phyloP scores from a whole-genome alignment of 2,329 filamentous ascomycete species.

The Trichoderma guizhouense region DNA sequence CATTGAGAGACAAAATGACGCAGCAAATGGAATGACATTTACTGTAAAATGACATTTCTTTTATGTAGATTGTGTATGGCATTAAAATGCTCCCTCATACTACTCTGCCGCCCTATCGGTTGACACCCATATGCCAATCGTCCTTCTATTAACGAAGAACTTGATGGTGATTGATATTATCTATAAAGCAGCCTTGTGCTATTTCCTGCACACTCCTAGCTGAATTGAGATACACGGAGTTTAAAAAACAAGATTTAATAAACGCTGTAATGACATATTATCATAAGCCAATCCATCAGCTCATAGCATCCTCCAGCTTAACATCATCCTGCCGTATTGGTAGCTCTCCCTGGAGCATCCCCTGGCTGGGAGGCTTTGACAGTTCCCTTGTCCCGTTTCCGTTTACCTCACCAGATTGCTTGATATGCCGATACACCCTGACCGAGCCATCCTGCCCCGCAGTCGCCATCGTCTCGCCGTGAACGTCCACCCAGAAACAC shows the following conservation, averaged over 20 bases:
- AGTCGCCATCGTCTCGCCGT: conserved; percentile 55
- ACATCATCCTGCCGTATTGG: conserved; percentile 39
- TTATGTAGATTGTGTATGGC: no score
- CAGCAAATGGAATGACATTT: no score
- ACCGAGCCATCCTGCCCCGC: conserved; percentile 54
- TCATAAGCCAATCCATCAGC: background rate
- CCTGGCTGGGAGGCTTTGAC: conserved; percentile 42
- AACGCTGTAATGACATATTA: no score
- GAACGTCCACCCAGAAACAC: conserved; percentile 64
- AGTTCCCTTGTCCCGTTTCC: conserved; percentile 3
- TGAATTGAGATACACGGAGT: background rate
- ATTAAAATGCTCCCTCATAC: background rate
- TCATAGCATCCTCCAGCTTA: conserved; percentile 34
- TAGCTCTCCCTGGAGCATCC: conserved; percentile 55
- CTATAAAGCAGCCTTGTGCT: background rate
- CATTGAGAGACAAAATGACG: background rate
- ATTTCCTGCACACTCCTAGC: background rate
- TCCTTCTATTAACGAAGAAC: background rate
- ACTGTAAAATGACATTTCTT: background rate
- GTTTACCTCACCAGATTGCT: conserved; percentile 22
- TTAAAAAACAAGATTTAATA: background rate
- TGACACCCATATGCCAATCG: background rate
- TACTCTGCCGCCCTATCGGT: background rate
- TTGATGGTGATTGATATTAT: background rate
- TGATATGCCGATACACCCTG: conserved; percentile 44